A percentile compares a stretch with the other conserved stretches of the same genome.
These are phyloP conservation scores for Wickerhamomyces chaumierensis DNA, from an alignment of 805 yeast genomes.

Conservation along the genomic window DNA sequence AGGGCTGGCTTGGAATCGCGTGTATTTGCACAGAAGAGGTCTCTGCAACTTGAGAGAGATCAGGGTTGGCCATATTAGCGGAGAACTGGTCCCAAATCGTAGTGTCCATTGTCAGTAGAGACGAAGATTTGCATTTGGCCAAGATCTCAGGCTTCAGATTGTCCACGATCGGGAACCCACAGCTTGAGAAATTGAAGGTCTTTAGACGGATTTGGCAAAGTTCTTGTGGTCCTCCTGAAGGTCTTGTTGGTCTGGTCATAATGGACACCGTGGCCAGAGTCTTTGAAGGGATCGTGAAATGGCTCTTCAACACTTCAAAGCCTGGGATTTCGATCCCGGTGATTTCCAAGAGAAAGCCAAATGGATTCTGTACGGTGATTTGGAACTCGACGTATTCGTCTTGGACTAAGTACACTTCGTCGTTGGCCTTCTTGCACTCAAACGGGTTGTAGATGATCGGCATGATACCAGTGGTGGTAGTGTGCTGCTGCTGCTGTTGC, in stretches of 20 bases:
- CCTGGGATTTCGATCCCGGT: conserved; percentile 31
- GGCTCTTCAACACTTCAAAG: conserved; percentile 19
- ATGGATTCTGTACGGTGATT: conserved; percentile 66
- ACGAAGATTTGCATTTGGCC: conserved; percentile 21
- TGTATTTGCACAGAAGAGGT: conserved; percentile 20
- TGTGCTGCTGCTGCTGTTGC: conserved; percentile 9
- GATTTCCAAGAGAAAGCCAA: conserved; percentile 58
- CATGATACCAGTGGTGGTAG: no score
- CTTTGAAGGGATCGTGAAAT: conserved; percentile 26
- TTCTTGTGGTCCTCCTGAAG: no score
- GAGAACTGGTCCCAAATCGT: conserved; percentile 4
- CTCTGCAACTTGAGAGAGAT: conserved; percentile 10
- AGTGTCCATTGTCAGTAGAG: not conserved
- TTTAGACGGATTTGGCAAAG: conserved; percentile 37
- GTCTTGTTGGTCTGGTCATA: conserved; percentile 30
- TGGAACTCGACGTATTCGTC: conserved; percentile 53
- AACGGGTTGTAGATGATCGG: conserved; percentile 52
- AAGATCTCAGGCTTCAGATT: conserved; percentile 17
- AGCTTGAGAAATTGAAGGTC: conserved; percentile 37
- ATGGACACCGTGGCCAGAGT: conserved; percentile 28
- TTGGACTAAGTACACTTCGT: conserved; percentile 29
- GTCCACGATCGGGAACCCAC: conserved; percentile 31
- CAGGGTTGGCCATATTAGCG: conserved; percentile 9
- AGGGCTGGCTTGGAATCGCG: conserved; percentile 46
- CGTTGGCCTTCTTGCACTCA: conserved; percentile 11